These are phyloP conservation scores for Suhomyces yuchorum DNA, from an alignment of 1,139 yeast genomes.

Conservation along the genomic window DNA sequence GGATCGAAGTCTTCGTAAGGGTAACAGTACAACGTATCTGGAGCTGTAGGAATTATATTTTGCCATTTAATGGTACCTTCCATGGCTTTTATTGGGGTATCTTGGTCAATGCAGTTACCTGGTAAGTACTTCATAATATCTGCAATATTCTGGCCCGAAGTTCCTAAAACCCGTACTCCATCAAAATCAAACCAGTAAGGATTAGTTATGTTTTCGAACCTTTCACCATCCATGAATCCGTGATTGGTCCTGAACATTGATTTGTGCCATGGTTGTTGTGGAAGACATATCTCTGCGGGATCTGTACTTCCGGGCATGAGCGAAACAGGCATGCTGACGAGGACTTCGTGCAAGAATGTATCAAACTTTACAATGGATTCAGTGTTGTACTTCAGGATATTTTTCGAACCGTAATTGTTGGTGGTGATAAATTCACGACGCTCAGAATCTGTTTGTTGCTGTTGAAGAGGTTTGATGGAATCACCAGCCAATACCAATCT, in stretches of 20 bases:
- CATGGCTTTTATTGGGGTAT: constrained; percentile 40
- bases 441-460: constrained; percentile 26
- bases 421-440: constrained; percentile 33
- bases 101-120: constrained; percentile 16
- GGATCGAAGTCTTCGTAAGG: constrained; percentile 86
- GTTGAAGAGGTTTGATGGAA: constrained; percentile 48
- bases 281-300: constrained; percentile 80
- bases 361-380: constrained; percentile 53
- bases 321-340: constrained; percentile 64
- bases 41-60: constrained; percentile 90
- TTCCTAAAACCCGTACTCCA: constrained; percentile 62
- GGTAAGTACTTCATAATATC: constrained; percentile 70
- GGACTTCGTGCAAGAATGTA: constrained; percentile 56
- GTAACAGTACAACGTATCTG: constrained; percentile 90
- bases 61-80: constrained; percentile 80
- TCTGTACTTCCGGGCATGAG: constrained; percentile 85
- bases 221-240: constrained; percentile 41
- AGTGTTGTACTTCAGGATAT: constrained; percentile 50
- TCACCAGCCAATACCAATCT: constrained; percentile 76
- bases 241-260: constrained; percentile 62
- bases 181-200: constrained; percentile 66
- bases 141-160: constrained; percentile 81
- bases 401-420: constrained; percentile 55
- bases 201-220: constrained; percentile 60
- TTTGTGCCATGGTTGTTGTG: constrained; percentile 86